Base-by-base conservation (phyloP, 768 basidiomycete species). In the Xanthoconium stramineum region DNA sequence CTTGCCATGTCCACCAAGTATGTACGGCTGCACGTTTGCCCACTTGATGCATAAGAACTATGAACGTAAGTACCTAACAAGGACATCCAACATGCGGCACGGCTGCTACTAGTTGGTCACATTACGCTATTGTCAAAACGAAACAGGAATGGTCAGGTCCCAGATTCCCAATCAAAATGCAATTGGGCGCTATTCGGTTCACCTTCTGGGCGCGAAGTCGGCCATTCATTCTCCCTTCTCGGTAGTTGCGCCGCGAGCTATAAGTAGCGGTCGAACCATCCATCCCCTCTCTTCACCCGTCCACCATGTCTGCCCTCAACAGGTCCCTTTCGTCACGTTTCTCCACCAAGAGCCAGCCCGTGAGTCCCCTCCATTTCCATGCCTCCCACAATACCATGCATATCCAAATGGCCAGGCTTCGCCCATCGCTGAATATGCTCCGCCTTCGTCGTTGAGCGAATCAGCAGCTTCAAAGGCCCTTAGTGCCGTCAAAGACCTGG, bases 301-400 rank as follows among this genome's bases (percentile, higher is more conserved):
- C 50, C 52, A 50, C 35, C 49, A 71, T 71, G 70, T 66, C 70
- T 36, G n/a, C 60, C 17, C 59, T 71, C 53, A 68, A 40, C 54
- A 61, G 71, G 59, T 45, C 69, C 24, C 50, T 71, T 48, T 71
- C 71, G 0, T 61, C 66, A 4, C 70, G 70, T 15, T 69, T 71
- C 51, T 66, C 69, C 8, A 47, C 58, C 38, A 73, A 52, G 58
- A 62, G 60, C 43, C 65, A 69, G 30, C 40, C 61, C 6, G 72
- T 73, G 45, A 54, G 71, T 54, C 7, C 9, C 1, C 17, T 50
- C 32, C 44, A 28, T 28, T n/a, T 14, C 6, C 37, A 30, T 5
- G 8, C 33, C 32, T 19, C 6, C 6, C 29, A 5, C 33, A 51
- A 28, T 37, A 8, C 47, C 15, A 38, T 19, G 10, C 19, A 19